Evolutionary conservation across 176 grass and related monocot genomes (phyloP).

Genomic region (Microstegium vimineum): DNA sequence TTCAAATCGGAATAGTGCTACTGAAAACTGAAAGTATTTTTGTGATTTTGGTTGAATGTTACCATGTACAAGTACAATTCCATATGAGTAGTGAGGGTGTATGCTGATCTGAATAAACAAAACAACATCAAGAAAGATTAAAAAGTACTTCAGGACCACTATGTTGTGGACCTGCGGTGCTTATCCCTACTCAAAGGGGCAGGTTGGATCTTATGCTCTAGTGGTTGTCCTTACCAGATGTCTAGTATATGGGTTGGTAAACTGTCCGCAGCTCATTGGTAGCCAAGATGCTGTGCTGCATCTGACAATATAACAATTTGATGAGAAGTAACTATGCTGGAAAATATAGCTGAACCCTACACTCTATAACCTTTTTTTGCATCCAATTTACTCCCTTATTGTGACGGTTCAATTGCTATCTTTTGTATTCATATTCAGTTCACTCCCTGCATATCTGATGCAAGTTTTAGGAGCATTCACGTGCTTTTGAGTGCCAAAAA

Average conservation of each 20-base stretch:
- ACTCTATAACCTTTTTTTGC: background rate
- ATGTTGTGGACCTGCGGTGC: slow-evolving; percentile 7
- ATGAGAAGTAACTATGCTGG: slow-evolving; percentile 15
- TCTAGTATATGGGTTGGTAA: slow-evolving; percentile 23
- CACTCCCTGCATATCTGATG: background rate
- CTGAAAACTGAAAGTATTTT: background rate
- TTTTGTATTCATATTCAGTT: background rate
- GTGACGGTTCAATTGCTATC: background rate
- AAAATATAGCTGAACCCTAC: slow-evolving; percentile 20
- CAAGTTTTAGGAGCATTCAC: background rate
- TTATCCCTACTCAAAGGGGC: slow-evolving; percentile 27
- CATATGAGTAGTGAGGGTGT: background rate
- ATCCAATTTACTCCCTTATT: background rate
- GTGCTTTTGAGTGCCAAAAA: background rate
- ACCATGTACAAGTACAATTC: background rate
- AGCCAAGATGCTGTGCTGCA: slow-evolving; percentile 10
- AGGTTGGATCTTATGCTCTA: slow-evolving; percentile 27
- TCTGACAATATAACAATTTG: background rate
- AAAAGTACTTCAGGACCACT: slow-evolving; percentile 11
- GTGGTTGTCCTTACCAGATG: slow-evolving; percentile 14
- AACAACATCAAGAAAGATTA: background rate
- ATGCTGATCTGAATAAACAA: slow-evolving; percentile 4
- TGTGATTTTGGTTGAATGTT: slow-evolving; percentile 6
- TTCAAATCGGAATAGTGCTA: background rate
- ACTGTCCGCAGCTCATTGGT: slow-evolving; percentile 16